Evolutionary conservation across 1,284 basidiomycete genomes (phyloP).

Genomic region (Moesziomyces sp.): DNA sequence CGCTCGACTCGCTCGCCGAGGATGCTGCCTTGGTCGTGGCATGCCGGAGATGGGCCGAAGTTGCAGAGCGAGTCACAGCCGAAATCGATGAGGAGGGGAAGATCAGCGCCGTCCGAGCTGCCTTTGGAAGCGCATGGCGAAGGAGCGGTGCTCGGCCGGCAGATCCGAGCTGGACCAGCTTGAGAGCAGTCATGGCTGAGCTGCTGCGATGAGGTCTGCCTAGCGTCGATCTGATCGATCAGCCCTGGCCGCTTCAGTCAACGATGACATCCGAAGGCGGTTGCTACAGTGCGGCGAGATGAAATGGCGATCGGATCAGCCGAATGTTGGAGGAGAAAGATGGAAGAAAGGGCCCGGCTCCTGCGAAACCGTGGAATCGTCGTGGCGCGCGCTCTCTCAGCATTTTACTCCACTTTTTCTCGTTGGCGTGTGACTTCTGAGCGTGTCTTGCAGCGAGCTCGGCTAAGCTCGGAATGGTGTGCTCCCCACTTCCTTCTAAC

Average conservation of each 20-base stretch:
- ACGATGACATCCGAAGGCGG: background rate
- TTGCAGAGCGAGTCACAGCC: no score
- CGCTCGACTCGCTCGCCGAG: constrained; percentile 4
- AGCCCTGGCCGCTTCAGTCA: background rate
- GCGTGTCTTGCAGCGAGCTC: background rate
- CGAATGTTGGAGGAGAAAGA: background rate
- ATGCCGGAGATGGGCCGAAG: background rate
- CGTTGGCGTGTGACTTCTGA: background rate
- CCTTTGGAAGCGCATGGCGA: background rate
- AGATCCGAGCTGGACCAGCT: background rate
- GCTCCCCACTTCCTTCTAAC: background rate
- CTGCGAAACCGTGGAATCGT: background rate
- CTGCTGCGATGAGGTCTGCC: background rate
- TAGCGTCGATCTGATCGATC: background rate
- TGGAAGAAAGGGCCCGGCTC: background rate
- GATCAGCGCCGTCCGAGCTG: background rate
- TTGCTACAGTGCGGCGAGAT: background rate
- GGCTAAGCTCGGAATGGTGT: background rate
- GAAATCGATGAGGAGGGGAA: background rate
- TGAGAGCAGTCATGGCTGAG: background rate
- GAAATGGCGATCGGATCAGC: background rate
- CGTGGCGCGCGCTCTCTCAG: no score
- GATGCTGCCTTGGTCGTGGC: background rate
- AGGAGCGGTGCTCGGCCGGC: no score
- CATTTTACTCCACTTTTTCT: background rate